Conservation (phyloP, 2,329 filamentous ascomycete species). For the Botryosphaeria dothidea region DNA sequence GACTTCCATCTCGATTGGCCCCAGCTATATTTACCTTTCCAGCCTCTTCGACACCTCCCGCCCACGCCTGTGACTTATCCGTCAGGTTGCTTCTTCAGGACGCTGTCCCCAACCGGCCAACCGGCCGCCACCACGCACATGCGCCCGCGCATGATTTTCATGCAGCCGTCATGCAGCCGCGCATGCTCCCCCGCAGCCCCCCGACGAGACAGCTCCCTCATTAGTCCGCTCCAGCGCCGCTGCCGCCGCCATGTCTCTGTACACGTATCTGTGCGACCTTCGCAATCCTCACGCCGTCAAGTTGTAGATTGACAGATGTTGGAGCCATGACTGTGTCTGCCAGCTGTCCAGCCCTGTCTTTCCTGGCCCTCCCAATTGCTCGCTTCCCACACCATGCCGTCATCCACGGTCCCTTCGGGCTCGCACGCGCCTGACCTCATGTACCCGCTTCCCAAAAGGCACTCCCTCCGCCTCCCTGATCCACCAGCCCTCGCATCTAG, state of each 20-base stretch:
- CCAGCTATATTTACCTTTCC: not conserved
- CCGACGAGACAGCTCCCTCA: not conserved
- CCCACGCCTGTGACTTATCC: constrained; percentile 3
- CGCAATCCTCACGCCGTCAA: constrained; percentile 12
- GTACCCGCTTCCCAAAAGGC: constrained; percentile 3
- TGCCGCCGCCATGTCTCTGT: constrained; percentile 5
- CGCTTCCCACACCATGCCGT: constrained; percentile 10
- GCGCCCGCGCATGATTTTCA: constrained; percentile 16
- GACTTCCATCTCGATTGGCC: not conserved
- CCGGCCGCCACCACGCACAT: constrained; percentile 16
- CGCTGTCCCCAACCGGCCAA: not conserved
- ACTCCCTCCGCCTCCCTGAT: constrained; percentile 6
- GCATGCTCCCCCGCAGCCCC: constrained; percentile 9
- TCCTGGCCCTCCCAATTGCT: constrained; percentile 13
- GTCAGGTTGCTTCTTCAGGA: not conserved
- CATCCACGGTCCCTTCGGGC: not conserved
- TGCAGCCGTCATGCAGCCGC: constrained; percentile 14
- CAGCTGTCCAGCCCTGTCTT: not conserved
- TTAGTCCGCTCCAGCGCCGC: not conserved
- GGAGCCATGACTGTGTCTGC: not conserved
- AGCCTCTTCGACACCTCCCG: not conserved
- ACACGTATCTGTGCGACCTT: constrained; percentile 20
- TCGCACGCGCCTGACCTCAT: constrained; percentile 3
- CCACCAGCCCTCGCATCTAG: not conserved
- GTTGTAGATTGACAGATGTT: constrained; percentile 20